A percentile compares a stretch with the other conserved stretches of the same genome.
phyloP scores from a whole-genome alignment of 345 rosid genomes.

The Eutrema heterophyllum region DNA sequence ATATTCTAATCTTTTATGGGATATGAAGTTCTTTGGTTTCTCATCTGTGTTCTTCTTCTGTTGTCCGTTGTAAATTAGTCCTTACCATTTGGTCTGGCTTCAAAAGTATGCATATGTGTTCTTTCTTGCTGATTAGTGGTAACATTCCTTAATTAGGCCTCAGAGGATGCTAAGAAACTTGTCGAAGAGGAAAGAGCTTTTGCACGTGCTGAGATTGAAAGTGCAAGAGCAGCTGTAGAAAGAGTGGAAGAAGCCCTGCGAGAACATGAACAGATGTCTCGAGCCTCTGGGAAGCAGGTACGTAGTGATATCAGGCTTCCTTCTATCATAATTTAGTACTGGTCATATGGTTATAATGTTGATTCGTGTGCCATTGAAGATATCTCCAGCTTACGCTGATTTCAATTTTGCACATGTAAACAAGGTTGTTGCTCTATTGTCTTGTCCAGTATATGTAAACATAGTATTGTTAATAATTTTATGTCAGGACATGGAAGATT shows the following conservation, averaged over 20 bases:
- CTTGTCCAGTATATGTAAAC: background rate
- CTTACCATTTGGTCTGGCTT: background rate
- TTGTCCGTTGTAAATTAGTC: background rate
- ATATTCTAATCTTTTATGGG: background rate
- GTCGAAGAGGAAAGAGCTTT: conserved; percentile 92
- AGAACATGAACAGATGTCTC: conserved; percentile 73
- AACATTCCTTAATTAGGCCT: conserved; percentile 51
- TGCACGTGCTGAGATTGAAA: conserved; percentile 95
- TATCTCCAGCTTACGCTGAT: background rate
- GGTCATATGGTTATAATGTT: background rate
- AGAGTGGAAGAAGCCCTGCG: conserved; percentile 95
- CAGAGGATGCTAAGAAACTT: conserved; percentile 94
- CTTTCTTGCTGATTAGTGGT: conserved; percentile 17
- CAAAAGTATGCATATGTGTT: background rate
- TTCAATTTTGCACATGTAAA: conserved; percentile 2
- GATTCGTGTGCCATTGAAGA: background rate
- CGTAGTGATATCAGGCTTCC: background rate
- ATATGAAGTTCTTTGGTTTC: background rate
- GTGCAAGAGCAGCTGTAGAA: conserved; percentile 96
- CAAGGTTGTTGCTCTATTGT: background rate
- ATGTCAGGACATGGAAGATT: conserved; percentile 77
- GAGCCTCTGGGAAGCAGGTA: conserved; percentile 74
- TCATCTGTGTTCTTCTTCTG: background rate
- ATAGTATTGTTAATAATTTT: background rate
- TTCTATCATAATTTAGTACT: background rate